A percentile compares a stretch with the other conserved stretches of the same genome.
Conservation (phyloP, 169 alveolate genomes). For the Neospora caninum region DNA sequence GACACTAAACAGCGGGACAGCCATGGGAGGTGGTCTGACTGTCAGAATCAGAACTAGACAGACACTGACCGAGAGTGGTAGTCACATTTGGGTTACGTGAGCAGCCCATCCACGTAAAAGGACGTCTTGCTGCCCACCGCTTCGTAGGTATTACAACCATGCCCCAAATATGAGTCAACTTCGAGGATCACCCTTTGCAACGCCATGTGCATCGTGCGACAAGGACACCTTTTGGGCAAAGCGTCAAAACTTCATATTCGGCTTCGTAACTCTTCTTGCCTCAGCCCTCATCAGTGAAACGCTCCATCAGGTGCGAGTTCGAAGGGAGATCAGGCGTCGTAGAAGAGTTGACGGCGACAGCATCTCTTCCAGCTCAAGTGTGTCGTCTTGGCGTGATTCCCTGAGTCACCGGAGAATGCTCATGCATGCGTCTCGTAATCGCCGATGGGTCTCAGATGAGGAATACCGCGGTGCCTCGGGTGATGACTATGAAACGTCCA, state of each 20-base stretch:
- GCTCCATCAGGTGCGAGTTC: slow-evolving; percentile 25
- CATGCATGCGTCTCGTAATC: background rate
- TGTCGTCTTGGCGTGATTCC: background rate
- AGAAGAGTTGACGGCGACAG: background rate
- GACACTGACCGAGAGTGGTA: too few relatives aligned
- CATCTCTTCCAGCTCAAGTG: background rate
- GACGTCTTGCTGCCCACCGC: background rate
- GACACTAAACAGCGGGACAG: too few relatives aligned
- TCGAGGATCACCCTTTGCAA: slow-evolving; percentile 2
- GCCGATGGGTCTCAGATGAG: background rate
- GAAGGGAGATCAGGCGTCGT: background rate
- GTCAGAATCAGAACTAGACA: too few relatives aligned
- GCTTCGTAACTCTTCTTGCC: slow-evolving; percentile 13
- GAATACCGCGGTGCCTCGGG: background rate
- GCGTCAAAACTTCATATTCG: slow-evolving; percentile 27
- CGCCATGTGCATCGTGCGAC: background rate
- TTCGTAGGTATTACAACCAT: background rate
- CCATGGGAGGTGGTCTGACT: too few relatives aligned
- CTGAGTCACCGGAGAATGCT: background rate
- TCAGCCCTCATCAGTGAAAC: slow-evolving; percentile 31
- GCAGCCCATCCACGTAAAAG: too few relatives aligned
- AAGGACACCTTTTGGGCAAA: slow-evolving; percentile 18
- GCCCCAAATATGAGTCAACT: background rate
- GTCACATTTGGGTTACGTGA: too few relatives aligned
- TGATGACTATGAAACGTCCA: background rate